Base-by-base conservation (phyloP, 1,284 basidiomycete genomes). In the Rhizoctonia solani region DNA sequence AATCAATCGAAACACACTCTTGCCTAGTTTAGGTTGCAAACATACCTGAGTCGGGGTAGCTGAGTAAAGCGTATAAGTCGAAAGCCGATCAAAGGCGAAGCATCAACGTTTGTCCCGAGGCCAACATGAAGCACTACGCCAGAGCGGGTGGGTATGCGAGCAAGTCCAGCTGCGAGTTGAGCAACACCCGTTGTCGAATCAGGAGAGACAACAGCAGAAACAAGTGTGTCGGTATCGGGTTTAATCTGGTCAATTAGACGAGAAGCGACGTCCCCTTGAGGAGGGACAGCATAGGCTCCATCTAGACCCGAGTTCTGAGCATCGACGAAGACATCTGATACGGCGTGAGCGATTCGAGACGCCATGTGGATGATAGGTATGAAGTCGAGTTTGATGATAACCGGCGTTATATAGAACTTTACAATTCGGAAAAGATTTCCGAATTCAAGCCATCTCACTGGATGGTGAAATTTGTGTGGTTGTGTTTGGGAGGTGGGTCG, bases 301-400 rank as follows among this genome's bases (percentile, higher is more conserved):
- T 13, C 80, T 37, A 44, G 58, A 79, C 25, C 59, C 74, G 68
- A 69, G 73, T 41, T 66, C 56, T 65, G 72, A 71, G 84, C 82
- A 72, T 88, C 81, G 63, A 92, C 77, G 19, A 91, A 72, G 54
- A 83, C 77, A 74, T 89, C 88, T 9, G 89, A 89, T 29, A 86
- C 79, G 39, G 89, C 78, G 75, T 82, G 86, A 16, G 87, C 88
- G 70, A 92, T 81, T 30, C 88, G 85, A 55, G 87, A 82, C 3
- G 58, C 23, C 49, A 70, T 68, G 32, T 46, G 37, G 47, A 39
- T 8, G 69, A 49, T 44, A 1, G 67, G 50, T 32, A 23, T 16
- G 29, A 50, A 44, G 29, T 14, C n/a, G 19, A 55, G 8, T 39
- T 39, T 39, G 37, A 16, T 39, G 37, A 8, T 39, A 16, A 16